phyloP scores from a whole-genome alignment of 768 basidiomycete species.

The Russula vinacea region DNA sequence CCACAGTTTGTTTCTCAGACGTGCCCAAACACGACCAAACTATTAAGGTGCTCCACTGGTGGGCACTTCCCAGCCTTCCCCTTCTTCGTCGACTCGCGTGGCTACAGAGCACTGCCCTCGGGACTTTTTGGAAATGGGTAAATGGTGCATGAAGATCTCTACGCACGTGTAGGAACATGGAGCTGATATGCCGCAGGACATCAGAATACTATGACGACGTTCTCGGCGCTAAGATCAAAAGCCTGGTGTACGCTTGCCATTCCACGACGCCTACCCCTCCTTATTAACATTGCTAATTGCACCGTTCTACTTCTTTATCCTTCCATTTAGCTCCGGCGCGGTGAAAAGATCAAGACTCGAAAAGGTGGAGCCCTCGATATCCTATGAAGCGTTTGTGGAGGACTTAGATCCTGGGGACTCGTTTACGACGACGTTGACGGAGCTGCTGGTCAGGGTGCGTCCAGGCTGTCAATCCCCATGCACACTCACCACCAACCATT shows the following conservation, averaged over 20 bases:
- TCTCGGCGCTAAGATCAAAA: constrained; percentile 70
- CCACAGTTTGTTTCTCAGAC: constrained; percentile 1
- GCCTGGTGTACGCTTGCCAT: constrained; percentile 58
- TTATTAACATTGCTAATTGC: constrained; percentile 16
- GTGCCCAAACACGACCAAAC: constrained; percentile 17
- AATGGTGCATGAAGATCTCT: constrained; percentile 56
- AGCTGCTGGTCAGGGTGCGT: constrained; percentile 74
- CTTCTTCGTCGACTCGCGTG: neutral
- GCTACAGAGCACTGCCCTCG: neutral
- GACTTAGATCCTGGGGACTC: constrained; percentile 77
- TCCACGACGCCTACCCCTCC: constrained; percentile 14
- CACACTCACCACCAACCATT: constrained; percentile 6
- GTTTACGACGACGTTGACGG: constrained; percentile 71
- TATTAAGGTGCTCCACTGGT: neutral
- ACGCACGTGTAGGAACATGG: constrained; percentile 24
- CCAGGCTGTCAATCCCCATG: neutral
- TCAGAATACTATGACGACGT: constrained; percentile 70
- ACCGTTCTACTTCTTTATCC: neutral
- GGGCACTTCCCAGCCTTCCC: neutral
- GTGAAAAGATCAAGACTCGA: constrained; percentile 67
- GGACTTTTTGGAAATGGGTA: constrained; percentile 50
- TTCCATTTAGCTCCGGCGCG: constrained; percentile 56
- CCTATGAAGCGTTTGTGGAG: constrained; percentile 71
- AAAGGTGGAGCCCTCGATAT: constrained; percentile 59
- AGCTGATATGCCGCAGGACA: constrained; percentile 48